Base-by-base conservation (phyloP, 2,329 filamentous ascomycete genomes). In the Ilyonectria sp. region DNA sequence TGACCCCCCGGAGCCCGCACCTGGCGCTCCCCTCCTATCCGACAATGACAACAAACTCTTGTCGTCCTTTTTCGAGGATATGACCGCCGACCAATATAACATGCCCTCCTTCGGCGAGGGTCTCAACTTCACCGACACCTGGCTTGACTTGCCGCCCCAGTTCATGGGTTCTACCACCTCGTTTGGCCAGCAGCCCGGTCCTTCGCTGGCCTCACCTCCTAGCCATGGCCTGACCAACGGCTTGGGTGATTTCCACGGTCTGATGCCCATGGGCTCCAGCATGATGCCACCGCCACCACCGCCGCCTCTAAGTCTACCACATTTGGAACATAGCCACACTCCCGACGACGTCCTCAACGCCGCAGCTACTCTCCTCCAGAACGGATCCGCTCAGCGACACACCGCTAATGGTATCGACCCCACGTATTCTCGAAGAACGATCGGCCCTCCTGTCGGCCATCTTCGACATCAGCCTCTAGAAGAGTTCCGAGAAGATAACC, bases 161-260 rank as follows among this genome's bases (percentile, higher is more conserved):
- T 90, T 92, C 70, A 87, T 93, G 81, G 90, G 90, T 57, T 89
- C 90, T 13, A 84, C 87, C 1, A 91, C 90, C 21, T 91, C 89
- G 3, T 87, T 88, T 69, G 89, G 90, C 19, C 86, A 88, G 56
- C 86, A 88, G 40, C 80, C 83, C 15, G 74, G 77, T 43, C 70
- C 77, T 7, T 74, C 79, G 17, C 62, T 77, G 29, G 67, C 68
- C 29, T 69, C 77, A 9, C 69, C 77, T 10, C 49, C 73, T 21
- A 53, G 65, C 13, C 75, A 72, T 26, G 75, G 74, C 23, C 53
- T 72, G 17, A 63, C 71, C 49, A 71, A 68, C 49, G 58, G 60
- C n/a, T 49, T 71, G n/a, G 64, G 65, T 19, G 72, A 74, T 31
- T 75, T 71, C 44, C 69, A 75, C 37, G 55, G 65, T 26, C 37